phyloP scores from a whole-genome alignment of 345 rosid genomes.

The Turritis glabra region DNA sequence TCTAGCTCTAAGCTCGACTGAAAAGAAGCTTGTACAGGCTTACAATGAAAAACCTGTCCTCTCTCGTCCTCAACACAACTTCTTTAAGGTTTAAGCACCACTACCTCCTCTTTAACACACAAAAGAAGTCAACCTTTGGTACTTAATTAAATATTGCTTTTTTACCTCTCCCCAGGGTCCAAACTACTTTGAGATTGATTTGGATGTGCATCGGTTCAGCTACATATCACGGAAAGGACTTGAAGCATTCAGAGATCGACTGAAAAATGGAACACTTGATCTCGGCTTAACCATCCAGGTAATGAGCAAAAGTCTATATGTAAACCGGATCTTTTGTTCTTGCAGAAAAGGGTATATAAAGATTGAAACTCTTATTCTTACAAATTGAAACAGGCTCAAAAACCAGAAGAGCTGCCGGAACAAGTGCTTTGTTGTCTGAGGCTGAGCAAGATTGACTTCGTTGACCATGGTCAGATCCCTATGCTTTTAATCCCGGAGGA shows the following conservation, averaged over 20 bases:
- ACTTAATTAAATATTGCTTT: neutral
- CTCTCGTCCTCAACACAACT: conserved; percentile 94
- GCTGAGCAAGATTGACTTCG: conserved; percentile 80
- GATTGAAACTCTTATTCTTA: neutral
- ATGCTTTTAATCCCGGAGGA: conserved; percentile 54
- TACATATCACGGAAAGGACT: conserved; percentile 91
- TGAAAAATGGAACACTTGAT: conserved; percentile 74
- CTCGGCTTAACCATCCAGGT: conserved; percentile 93
- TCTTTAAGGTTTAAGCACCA: conserved; percentile 50
- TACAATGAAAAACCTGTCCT: conserved; percentile 94
- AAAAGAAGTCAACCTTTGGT: neutral
- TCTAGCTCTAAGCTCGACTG: conserved; percentile 72
- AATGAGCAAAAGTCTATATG: conserved; percentile 11
- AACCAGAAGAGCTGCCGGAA: conserved; percentile 92
- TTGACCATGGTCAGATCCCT: conserved; percentile 72
- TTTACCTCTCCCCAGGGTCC: conserved; percentile 56
- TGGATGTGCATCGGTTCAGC: conserved; percentile 91
- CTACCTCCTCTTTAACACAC: conserved; percentile 6
- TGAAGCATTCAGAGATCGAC: conserved; percentile 81
- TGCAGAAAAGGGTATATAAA: neutral
- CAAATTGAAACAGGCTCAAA: conserved; percentile 67
- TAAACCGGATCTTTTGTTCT: neutral
- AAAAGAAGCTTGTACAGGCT: conserved; percentile 74
- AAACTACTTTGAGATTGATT: conserved; percentile 90
- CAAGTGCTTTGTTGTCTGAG: conserved; percentile 78